phyloP scores from a whole-genome alignment of 2,329 filamentous ascomycete species.

The Cadophora sp. region DNA sequence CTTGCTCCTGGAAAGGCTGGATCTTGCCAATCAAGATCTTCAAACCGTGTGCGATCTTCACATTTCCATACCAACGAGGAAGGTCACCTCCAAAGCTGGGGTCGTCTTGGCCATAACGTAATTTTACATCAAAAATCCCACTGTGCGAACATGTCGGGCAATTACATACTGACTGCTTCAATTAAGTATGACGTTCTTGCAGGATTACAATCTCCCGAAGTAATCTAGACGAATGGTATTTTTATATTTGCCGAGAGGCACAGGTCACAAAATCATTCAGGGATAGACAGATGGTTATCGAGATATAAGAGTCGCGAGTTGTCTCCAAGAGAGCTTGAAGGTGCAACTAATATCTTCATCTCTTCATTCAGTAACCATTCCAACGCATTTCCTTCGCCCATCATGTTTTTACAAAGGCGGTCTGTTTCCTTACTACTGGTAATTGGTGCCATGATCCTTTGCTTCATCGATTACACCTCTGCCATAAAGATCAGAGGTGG shows the following conservation, averaged over 20 bases:
- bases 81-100: neutral
- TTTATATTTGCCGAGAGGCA: neutral
- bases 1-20: neutral
- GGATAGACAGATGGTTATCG: neutral
- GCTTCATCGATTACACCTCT: slow-evolving; percentile 5
- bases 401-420: slow-evolving; percentile 5
- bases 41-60: neutral
- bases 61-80: neutral
- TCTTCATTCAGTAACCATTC: neutral
- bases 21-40: neutral
- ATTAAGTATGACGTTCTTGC: neutral
- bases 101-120: neutral
- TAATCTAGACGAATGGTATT: neutral
- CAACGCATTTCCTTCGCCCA: neutral
- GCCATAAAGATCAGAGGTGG: slow-evolving; percentile 11
- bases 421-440: neutral
- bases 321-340: neutral
- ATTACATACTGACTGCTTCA: neutral
- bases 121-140: neutral
- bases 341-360: neutral
- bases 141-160: neutral
- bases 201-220: neutral
- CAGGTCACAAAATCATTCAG: no score
- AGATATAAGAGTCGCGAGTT: neutral
- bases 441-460: neutral